A percentile compares a stretch with the other conserved stretches of the same genome.
phyloP scores from a whole-genome alignment of 176 grass and related monocot species.

The Musa itinerans region DNA sequence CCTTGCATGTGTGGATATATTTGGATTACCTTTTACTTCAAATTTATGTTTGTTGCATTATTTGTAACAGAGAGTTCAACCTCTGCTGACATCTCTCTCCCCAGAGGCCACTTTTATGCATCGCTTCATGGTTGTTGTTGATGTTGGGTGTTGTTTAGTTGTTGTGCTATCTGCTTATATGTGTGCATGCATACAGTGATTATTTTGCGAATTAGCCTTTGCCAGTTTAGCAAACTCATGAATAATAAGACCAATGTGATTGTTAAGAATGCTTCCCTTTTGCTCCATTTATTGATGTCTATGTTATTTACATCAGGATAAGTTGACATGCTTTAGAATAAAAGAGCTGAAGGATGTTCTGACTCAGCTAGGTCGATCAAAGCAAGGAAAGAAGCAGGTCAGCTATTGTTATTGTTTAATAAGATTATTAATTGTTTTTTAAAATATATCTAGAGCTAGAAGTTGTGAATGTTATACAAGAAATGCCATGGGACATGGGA shows the following conservation, averaged over 20 bases:
- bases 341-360: conserved; percentile 85
- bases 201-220: neutral
- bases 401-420: neutral
- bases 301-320: conserved; percentile 31
- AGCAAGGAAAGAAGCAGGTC: conserved; percentile 86
- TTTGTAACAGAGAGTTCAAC: neutral
- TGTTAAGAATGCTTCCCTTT: neutral
- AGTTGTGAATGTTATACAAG: too few relatives aligned
- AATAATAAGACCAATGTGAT: neutral
- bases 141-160: neutral
- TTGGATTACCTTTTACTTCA: neutral
- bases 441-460: too few relatives aligned
- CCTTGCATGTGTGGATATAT: neutral
- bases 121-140: neutral
- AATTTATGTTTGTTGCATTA: neutral
- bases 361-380: conserved; percentile 55
- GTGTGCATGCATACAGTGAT: neutral
- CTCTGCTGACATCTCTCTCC: neutral
- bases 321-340: conserved; percentile 50
- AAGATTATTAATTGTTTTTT: too few relatives aligned
- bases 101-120: neutral
- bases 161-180: neutral
- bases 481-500: neutral
- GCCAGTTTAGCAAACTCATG: neutral
- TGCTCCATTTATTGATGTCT: neutral